These are phyloP conservation scores for Golovinomyces cichoracearum DNA, from an alignment of 2,329 filamentous ascomycete genomes.

Conservation along the genomic window DNA sequence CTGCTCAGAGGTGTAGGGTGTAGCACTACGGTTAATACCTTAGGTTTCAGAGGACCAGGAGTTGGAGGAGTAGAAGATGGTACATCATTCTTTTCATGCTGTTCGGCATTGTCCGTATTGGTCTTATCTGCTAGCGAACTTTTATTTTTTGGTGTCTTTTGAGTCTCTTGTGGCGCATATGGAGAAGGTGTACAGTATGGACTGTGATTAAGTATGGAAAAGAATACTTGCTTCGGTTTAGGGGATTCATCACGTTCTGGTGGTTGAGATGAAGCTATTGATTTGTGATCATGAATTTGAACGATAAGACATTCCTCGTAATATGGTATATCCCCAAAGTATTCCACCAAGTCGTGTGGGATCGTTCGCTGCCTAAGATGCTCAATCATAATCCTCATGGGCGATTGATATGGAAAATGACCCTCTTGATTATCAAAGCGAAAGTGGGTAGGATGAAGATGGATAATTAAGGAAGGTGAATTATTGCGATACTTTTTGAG, in stretches of 20 bases:
- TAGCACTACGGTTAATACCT: constrained; percentile 52
- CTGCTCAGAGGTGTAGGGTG: constrained; percentile 57
- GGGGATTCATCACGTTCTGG: constrained; percentile 29
- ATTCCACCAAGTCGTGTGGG: constrained; percentile 67
- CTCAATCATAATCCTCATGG: constrained; percentile 57
- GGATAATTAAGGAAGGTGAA: constrained; percentile 61
- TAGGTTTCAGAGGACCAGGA: constrained; percentile 30
- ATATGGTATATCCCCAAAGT: constrained; percentile 53
- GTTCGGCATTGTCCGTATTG: constrained; percentile 15
- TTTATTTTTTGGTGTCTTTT: constrained; percentile 16
- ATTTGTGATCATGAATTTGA: constrained; percentile 70
- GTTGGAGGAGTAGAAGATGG: constrained; percentile 25
- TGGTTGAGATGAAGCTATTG: constrained; percentile 33
- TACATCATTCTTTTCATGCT: constrained; percentile 33
- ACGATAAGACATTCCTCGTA: constrained; percentile 94
- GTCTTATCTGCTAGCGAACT: constrained; percentile 12
- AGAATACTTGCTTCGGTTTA: constrained; percentile 38
- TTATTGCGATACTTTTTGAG: constrained; percentile 50
- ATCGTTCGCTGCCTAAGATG: constrained; percentile 53
- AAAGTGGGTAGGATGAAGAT: constrained; percentile 66
- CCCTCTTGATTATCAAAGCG: constrained; percentile 84
- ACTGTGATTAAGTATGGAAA: constrained; percentile 82
- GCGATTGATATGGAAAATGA: constrained; percentile 73
- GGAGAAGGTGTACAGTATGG: constrained; percentile 74
- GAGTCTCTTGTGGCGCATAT: constrained; percentile 49